phyloP scores from a whole-genome alignment of 371 early-diverging fungal species.

The Smittium culicis region DNA sequence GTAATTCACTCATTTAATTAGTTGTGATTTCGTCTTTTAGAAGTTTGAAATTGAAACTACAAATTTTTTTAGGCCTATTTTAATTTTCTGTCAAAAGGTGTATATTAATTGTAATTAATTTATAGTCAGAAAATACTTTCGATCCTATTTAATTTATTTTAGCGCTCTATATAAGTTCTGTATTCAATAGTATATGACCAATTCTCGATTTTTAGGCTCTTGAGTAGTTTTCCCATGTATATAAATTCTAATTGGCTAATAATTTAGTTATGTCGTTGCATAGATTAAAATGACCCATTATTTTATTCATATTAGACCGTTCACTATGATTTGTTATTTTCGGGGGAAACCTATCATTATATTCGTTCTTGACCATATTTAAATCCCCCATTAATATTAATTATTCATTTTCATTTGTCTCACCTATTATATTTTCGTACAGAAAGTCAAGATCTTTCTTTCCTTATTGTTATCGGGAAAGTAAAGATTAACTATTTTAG shows the following conservation, averaged over 20 bases:
- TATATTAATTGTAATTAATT: background rate
- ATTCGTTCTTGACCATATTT: background rate
- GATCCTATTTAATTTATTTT: background rate
- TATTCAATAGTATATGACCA: background rate
- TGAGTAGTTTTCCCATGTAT: background rate
- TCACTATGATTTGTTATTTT: background rate
- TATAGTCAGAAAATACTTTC: background rate
- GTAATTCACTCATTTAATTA: background rate
- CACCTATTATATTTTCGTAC: background rate
- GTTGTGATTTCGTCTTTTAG: background rate
- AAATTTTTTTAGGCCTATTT: background rate
- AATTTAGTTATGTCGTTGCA: background rate
- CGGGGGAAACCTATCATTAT: background rate
- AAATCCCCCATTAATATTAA: background rate
- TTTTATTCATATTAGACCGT: background rate
- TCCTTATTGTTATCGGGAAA: background rate
- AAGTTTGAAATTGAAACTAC: background rate
- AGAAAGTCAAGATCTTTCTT: background rate
- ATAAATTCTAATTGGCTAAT: background rate
- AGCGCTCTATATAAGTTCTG: background rate
- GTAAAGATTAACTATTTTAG: background rate
- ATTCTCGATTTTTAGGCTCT: background rate
- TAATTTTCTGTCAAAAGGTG: background rate
- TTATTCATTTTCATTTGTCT: background rate
- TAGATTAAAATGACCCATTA: background rate